A percentile compares a stretch with the other conserved stretches of the same genome.
These are phyloP conservation scores for Tremella fuciformis DNA, from an alignment of 768 basidiomycete genomes.

Conservation along the genomic window DNA sequence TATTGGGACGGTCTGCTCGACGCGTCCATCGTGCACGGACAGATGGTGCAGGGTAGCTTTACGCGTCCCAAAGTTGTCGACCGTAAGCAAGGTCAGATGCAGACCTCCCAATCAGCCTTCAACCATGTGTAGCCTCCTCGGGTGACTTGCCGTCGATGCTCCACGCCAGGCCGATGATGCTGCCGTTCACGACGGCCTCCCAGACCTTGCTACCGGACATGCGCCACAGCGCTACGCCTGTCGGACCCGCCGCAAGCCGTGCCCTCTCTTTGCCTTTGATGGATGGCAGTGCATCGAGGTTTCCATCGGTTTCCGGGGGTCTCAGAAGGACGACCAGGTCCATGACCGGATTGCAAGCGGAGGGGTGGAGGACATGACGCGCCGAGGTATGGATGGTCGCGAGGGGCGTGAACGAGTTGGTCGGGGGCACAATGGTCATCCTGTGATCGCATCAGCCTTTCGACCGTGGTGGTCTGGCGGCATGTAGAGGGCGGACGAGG, in stretches of 20 bases:
- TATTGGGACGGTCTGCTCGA: conserved; percentile 2
- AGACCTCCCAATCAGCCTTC: conserved; percentile 20
- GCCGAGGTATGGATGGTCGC: conserved; percentile 20
- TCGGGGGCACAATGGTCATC: not conserved
- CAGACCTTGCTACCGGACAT: conserved; percentile 36
- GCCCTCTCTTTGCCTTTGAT: conserved; percentile 15
- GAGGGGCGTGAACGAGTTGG: conserved; percentile 32
- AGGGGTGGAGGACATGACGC: conserved; percentile 25
- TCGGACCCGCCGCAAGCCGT: not conserved
- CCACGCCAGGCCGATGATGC: conserved; percentile 34
- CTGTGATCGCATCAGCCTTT: too few species aligned
- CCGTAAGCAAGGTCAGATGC: conserved; percentile 23
- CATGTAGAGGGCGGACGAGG: too few species aligned
- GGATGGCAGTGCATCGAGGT: not conserved
- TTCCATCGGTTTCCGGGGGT: not conserved
- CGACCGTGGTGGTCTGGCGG: too few species aligned
- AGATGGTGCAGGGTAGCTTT: conserved; percentile 26
- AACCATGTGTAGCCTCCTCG: too few species aligned
- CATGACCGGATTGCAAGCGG: conserved; percentile 43
- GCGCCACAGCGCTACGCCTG: conserved; percentile 18
- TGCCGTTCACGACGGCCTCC: conserved; percentile 29
- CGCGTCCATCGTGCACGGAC: conserved; percentile 36
- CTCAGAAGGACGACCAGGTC: conserved; percentile 36
- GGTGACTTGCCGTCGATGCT: conserved; percentile 31
- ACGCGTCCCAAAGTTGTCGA: conserved; percentile 1